phyloP scores from a whole-genome alignment of 192 early-diverging fungal species.

The Linnemannia schmuckeri region DNA sequence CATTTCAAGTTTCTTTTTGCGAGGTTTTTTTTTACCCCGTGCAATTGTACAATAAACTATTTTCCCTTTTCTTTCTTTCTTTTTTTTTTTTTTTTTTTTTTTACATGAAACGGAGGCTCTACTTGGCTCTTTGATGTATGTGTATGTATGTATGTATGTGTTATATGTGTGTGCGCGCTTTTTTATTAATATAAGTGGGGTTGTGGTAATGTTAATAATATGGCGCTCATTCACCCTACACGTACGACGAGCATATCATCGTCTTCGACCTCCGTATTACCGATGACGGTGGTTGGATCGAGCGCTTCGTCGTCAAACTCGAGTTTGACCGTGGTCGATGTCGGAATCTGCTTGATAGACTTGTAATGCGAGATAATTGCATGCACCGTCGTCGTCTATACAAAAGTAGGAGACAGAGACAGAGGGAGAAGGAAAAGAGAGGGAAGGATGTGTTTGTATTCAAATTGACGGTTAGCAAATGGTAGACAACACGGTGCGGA shows the following conservation, averaged over 20 bases:
- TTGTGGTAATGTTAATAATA: not conserved
- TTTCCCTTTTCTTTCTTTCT: not conserved
- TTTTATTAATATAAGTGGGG: not conserved
- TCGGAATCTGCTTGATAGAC: slow-evolving; percentile 42
- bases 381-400: slow-evolving; percentile 55
- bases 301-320: slow-evolving; percentile 71
- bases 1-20: not conserved
- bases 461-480: slow-evolving; percentile 11
- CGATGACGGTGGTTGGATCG: slow-evolving; percentile 57
- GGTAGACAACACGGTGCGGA: not conserved
- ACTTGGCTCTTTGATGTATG: not conserved
- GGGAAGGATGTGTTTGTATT: not conserved
- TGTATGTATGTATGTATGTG: no score
- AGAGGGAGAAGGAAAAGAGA: not conserved
- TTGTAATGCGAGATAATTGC: slow-evolving; percentile 64
- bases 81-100: not conserved
- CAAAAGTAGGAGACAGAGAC: not conserved
- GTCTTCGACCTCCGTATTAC: slow-evolving; percentile 69
- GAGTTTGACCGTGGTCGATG: slow-evolving; percentile 34
- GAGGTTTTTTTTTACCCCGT: not conserved
- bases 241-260: slow-evolving; percentile 70
- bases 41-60: slow-evolving; percentile 1
- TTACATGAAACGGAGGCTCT: not conserved
- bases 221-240: slow-evolving; percentile 18
- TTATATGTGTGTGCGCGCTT: not conserved